phyloP scores from a whole-genome alignment of 2,329 filamentous ascomycete species.

The Fusarium aywerte region DNA sequence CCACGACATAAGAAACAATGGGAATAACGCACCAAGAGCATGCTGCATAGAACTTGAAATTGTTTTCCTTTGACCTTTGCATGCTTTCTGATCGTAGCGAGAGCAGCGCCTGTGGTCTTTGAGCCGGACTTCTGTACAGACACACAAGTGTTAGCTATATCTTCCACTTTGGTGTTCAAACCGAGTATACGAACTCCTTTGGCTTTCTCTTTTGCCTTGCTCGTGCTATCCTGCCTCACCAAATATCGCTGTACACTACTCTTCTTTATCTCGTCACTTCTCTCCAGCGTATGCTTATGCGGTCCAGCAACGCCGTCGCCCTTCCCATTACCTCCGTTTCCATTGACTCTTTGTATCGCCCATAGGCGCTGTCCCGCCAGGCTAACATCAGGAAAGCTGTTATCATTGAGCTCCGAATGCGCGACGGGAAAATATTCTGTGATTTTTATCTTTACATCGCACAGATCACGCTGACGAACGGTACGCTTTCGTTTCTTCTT shows the following conservation, averaged over 20 bases:
- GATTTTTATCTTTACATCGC: slow-evolving; percentile 88
- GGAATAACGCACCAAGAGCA: slow-evolving; percentile 78
- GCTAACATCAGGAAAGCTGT: slow-evolving; percentile 13
- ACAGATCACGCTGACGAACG: slow-evolving; percentile 80
- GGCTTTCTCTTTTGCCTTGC: slow-evolving; percentile 62
- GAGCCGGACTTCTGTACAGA: slow-evolving; percentile 72
- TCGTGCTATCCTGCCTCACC: slow-evolving; percentile 72
- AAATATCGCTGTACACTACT: slow-evolving; percentile 77
- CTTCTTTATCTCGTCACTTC: slow-evolving; percentile 84
- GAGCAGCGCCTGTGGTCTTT: slow-evolving; percentile 76
- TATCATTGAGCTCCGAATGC: slow-evolving; percentile 47
- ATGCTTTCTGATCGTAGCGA: slow-evolving; percentile 75
- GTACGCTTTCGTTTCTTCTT: slow-evolving; percentile 85
- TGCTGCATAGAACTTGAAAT: slow-evolving; percentile 81
- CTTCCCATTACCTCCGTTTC: slow-evolving; percentile 78
- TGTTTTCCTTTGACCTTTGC: slow-evolving; percentile 75
- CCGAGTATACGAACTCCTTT: slow-evolving; percentile 33
- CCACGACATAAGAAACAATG: background rate
- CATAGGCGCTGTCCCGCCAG: slow-evolving; percentile 68
- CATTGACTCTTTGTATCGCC: slow-evolving; percentile 81
- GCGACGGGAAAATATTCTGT: slow-evolving; percentile 77
- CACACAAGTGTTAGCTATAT: background rate
- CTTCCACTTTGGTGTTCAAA: background rate
- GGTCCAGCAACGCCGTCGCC: slow-evolving; percentile 74
- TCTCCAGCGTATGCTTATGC: slow-evolving; percentile 78